phyloP scores from a whole-genome alignment of 2,329 filamentous ascomycete species.

The Tolypocladium ovalisporum region DNA sequence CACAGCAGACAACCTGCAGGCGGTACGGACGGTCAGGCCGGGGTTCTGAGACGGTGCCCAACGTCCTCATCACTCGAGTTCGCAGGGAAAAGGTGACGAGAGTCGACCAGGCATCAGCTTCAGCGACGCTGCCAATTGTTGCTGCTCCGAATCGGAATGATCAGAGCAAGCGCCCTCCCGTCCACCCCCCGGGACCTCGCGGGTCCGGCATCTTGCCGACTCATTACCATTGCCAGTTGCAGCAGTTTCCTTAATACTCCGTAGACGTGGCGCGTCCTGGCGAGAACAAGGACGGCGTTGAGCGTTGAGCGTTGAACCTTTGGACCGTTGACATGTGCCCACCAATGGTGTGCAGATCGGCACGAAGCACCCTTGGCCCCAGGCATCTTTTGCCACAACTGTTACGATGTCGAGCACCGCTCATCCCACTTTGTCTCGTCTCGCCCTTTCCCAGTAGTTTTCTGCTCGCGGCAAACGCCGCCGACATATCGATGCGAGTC shows the following conservation, averaged over 20 bases:
- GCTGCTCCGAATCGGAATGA: neutral
- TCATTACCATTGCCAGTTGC: neutral
- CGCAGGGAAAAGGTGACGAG: neutral
- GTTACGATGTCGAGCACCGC: neutral
- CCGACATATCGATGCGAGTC: neutral
- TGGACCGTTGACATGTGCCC: neutral
- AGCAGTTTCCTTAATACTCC: neutral
- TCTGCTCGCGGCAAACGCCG: neutral
- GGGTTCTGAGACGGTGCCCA: neutral
- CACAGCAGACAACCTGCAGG: neutral
- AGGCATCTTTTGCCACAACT: neutral
- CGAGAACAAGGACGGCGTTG: neutral
- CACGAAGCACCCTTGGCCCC: neutral
- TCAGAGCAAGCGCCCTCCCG: too few relatives aligned
- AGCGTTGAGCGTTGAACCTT: neutral
- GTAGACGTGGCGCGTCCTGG: neutral
- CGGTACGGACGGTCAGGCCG: neutral
- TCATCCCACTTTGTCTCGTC: neutral
- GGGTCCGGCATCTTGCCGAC: neutral
- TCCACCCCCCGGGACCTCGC: too few relatives aligned
- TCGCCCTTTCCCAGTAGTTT: neutral
- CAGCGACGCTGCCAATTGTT: neutral
- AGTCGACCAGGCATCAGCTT: neutral
- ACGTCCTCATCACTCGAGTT: neutral
- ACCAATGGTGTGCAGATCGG: neutral